Percentiles rank a stretch among this genome's conserved stretches.
Evolutionary conservation across 345 rosid species (phyloP).

Genomic region (Citrus sinensis): DNA sequence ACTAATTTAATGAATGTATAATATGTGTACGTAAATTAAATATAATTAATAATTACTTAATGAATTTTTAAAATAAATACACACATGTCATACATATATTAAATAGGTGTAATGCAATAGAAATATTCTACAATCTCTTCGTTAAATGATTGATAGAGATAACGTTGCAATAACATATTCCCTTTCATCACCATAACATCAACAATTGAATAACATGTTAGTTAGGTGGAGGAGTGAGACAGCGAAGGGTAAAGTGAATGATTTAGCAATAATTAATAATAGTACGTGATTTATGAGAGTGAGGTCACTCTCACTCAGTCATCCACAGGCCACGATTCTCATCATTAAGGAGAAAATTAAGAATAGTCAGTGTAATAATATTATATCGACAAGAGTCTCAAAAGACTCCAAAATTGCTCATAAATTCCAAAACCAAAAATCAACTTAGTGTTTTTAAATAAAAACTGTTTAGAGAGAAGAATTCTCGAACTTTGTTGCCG

Average conservation of each 20-base stretch:
- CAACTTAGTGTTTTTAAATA: slow-evolving; percentile 4
- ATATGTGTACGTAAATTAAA: no score
- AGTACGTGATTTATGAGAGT: not conserved
- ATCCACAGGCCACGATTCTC: not conserved
- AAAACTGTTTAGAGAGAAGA: not conserved
- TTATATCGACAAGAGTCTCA: slow-evolving; percentile 34
- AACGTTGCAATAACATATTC: no score
- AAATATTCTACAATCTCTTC: no score
- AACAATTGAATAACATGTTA: no score
- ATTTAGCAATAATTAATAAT: slow-evolving; percentile 42
- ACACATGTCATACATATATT: no score
- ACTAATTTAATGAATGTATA: no score
- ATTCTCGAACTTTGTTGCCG: slow-evolving; percentile 19
- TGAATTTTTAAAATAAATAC: no score
- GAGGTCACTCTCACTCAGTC: not conserved
- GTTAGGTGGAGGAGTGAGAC: slow-evolving; percentile 1
- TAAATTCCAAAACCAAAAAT: slow-evolving; percentile 26
- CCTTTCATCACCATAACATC: no score
- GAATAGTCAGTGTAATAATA: not conserved
- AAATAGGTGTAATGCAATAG: rapidly evolving
- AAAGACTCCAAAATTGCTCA: slow-evolving; percentile 40
- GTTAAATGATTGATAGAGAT: no score
- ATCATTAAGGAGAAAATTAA: not conserved
- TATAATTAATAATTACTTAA: no score
- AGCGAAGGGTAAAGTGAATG: slow-evolving; percentile 13